phyloP scores from a whole-genome alignment of 2,329 filamentous ascomycete genomes.

The Apiospora kogelbergensis region DNA sequence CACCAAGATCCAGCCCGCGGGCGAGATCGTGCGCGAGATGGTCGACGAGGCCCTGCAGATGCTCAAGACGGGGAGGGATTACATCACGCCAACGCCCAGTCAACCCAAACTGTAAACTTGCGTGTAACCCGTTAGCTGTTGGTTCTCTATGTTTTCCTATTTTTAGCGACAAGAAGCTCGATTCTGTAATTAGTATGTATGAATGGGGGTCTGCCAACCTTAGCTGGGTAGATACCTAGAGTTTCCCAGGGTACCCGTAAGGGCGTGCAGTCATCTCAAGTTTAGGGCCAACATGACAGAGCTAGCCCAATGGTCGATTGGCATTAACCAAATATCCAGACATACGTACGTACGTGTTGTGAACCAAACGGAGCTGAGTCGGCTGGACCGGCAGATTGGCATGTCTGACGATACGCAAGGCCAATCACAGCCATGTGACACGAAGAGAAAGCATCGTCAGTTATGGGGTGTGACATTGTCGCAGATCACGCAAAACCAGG shows the following conservation, averaged over 20 bases:
- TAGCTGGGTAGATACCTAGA: no score
- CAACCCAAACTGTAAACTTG: conserved; percentile 1
- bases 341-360: background rate
- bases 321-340: background rate
- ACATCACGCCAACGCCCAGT: conserved; percentile 40
- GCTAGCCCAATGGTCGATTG: background rate
- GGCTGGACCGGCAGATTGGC: background rate
- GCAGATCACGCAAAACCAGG: background rate
- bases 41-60: conserved; percentile 71
- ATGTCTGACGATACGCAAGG: background rate
- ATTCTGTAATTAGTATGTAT: background rate
- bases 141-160: background rate
- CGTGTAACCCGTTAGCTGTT: background rate
- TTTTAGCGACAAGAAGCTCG: background rate
- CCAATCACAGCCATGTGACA: background rate
- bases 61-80: conserved; percentile 61
- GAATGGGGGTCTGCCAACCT: background rate
- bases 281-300: background rate
- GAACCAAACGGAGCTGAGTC: background rate
- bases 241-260: background rate
- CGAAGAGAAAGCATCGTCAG: background rate
- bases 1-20: conserved; percentile 74
- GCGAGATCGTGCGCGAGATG: conserved; percentile 88
- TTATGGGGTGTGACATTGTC: background rate
- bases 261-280: background rate